Conservation (phyloP, 345 rosid species). For the Murraya koenigii region DNA sequence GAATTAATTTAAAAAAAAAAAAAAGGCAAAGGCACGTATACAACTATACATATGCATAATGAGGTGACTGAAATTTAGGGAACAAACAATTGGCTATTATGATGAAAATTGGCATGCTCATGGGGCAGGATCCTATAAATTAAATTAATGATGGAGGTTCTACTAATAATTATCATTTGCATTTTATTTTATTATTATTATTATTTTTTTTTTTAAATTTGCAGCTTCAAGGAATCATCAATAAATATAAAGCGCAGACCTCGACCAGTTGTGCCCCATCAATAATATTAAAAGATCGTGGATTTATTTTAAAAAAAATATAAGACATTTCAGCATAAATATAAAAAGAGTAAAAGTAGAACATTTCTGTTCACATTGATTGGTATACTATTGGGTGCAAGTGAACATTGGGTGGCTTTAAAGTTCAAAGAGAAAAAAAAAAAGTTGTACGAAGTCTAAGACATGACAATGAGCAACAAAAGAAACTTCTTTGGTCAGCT, state of each 20-base stretch:
- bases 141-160: constrained; percentile 1
- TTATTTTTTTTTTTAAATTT: background rate
- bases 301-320: background rate
- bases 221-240: background rate
- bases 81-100: background rate
- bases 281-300: background rate
- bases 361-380: constrained; percentile 5
- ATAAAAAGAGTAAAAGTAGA: background rate
- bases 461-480: background rate
- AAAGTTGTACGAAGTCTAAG: background rate
- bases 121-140: background rate
- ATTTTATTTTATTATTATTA: background rate
- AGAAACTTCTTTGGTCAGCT: constrained; percentile 5
- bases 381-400: background rate
- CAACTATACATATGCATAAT: background rate
- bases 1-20: background rate
- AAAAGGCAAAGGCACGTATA: background rate
- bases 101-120: constrained; percentile 17
- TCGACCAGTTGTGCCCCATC: background rate
- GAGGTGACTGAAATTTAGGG: constrained; percentile 1
- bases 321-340: background rate
- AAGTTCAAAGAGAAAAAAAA: background rate
- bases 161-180: background rate
- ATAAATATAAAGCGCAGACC: background rate
- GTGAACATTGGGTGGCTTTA: constrained; percentile 8